These are phyloP conservation scores for Vaccinium myrtillus DNA, from an alignment of 148 eudicot genomes.

Conservation along the genomic window DNA sequence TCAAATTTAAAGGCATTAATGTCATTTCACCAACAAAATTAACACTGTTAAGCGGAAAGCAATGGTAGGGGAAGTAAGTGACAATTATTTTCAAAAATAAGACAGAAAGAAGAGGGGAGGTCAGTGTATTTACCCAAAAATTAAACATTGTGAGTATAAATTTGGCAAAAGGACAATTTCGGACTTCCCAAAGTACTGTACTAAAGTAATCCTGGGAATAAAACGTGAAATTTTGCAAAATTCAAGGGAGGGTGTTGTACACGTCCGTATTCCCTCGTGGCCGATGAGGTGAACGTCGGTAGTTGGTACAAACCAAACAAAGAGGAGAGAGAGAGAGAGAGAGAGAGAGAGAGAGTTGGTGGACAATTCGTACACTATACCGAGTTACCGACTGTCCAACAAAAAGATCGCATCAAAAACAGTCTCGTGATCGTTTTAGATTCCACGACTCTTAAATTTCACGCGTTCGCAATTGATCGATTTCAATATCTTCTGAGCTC, in stretches of 20 bases:
- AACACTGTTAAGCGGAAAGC: no score
- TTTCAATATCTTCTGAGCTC: background rate
- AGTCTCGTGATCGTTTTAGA: background rate
- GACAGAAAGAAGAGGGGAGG: no score
- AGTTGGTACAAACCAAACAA: background rate
- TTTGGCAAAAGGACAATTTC: background rate
- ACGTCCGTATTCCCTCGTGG: background rate
- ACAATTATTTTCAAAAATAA: no score
- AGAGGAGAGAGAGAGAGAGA: background rate
- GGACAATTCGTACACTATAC: background rate
- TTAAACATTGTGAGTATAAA: no score
- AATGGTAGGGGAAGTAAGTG: no score
- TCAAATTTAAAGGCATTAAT: no score
- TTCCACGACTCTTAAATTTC: background rate
- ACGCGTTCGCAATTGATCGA: background rate
- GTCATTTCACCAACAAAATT: no score
- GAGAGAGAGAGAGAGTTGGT: constrained; percentile 20
- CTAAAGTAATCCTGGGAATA: background rate
- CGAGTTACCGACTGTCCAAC: background rate
- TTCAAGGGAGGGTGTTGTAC: background rate
- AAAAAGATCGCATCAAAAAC: background rate
- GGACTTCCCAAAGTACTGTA: background rate
- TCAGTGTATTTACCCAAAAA: no score
- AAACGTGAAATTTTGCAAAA: background rate
- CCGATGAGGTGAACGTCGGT: background rate